A percentile compares a stretch with the other conserved stretches of the same genome.
phyloP scores from a whole-genome alignment of 257 asterid species.

The Solanum bukasovii region DNA sequence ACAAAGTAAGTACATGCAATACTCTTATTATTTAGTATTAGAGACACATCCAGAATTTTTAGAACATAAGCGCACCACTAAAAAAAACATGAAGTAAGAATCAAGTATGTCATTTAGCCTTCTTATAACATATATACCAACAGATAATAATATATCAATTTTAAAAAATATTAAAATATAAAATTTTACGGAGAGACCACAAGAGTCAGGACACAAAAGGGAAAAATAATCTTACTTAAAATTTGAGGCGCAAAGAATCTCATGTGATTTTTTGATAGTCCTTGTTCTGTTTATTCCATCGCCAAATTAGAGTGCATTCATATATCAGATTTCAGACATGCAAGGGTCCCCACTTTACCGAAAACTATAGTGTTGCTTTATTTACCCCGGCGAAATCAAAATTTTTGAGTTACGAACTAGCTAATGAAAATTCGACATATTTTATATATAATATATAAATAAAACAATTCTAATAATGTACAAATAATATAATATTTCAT shows the following conservation, averaged over 20 bases:
- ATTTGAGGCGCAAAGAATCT: neutral
- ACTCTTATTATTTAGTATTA: neutral
- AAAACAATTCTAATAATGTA: too few species aligned
- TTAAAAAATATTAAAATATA: too few species aligned
- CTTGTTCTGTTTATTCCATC: neutral
- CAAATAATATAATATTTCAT: too few species aligned
- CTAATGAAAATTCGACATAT: too few species aligned
- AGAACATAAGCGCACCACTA: too few species aligned
- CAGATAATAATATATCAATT: too few species aligned
- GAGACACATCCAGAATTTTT: rapidly evolving
- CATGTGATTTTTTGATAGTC: neutral
- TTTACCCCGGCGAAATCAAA: too few species aligned
- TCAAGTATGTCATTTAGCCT: neutral
- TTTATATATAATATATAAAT: too few species aligned
- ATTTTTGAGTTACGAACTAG: too few species aligned
- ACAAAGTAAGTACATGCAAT: neutral
- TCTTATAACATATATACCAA: too few species aligned
- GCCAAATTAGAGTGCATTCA: neutral
- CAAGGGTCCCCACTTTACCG: neutral
- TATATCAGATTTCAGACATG: neutral
- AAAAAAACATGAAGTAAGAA: too few species aligned
- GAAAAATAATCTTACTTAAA: neutral
- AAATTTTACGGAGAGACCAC: neutral
- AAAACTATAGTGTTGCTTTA: neutral
- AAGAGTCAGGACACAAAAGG: neutral